Evolutionary conservation across 2,329 filamentous ascomycete genomes (phyloP), one percentile per base, ranked within the genome.

Genomic region (Drechslerella coelobrocha): DNA sequence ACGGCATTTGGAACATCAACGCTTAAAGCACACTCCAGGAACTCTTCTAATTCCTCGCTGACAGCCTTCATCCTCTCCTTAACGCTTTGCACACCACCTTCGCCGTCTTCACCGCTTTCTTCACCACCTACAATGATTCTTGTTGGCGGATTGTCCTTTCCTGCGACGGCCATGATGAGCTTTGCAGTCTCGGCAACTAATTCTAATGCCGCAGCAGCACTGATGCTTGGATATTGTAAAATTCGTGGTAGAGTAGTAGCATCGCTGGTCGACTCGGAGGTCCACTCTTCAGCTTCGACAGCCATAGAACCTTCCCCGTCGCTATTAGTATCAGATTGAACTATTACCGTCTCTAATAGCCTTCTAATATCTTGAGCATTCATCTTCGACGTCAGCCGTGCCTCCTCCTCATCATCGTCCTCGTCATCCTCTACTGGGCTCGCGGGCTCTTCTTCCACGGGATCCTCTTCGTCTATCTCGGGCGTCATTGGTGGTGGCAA

Each of bases 31-130:
- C 92, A 89, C 75, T 96, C 91, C 26, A 96, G 89, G 79, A 97
- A 97, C 75, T 97, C 94, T 78, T 97, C 94, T 62, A 97, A 81
- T 81, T 97, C 94, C 78, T 97, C 92, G 73, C 91, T 96, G 1
- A 97, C 91, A 1, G 92, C 97, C 81, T 95, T 96, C 61, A 99
- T 81, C 80, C 97, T 97, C 80, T 97, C 94, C 78, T 93, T 95
- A 39, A 97, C 93, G 41, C 90, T 90, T 4, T 86, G 84, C 10
- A 93, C 89, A 0, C 91, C 93, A 9, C 61, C 68, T 29, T 72
- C 68, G 2, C 68, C 68, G 19, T 66, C 68, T 26, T 72, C 68
- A 12, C 60, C 68, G 9, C 68, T 51, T 2, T 63, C 66, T 78
- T 97, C 94, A 60, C 89, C 86, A 0, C 94, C 93, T 1, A 97